Conservation (phyloP, 495 filamentous ascomycete species). For the Neurospora sp. region DNA sequence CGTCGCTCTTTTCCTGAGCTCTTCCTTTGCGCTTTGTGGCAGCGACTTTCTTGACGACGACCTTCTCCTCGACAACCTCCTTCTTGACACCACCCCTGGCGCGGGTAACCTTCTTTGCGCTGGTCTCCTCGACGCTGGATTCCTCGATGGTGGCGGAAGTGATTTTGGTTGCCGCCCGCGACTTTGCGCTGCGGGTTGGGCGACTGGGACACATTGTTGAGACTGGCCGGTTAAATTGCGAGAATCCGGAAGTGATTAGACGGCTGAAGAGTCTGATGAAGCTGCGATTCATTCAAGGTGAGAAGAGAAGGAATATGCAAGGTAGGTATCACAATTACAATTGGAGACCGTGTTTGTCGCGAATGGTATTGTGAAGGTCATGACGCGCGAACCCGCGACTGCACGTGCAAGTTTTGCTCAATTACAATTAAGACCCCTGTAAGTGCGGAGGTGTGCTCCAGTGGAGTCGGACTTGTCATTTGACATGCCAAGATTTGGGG, state of each 20-base stretch:
- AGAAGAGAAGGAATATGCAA: not conserved
- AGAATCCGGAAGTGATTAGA: not conserved
- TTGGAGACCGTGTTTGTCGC: not conserved
- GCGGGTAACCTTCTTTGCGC: slow-evolving; percentile 1
- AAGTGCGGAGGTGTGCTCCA: not conserved
- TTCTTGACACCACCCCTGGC: not conserved
- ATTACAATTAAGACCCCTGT: not conserved
- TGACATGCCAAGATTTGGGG: not conserved
- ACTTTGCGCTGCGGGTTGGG: not conserved
- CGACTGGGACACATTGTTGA: not conserved
- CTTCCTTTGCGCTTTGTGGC: slow-evolving; percentile 28
- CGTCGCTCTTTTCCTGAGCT: slow-evolving; percentile 8
- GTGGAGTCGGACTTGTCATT: not conserved
- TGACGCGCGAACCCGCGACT: not conserved
- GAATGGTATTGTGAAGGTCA: not conserved
- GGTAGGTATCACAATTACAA: not conserved
- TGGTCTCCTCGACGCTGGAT: not conserved
- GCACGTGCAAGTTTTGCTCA: not conserved
- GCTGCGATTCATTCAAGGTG: not conserved
- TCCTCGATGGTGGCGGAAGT: not conserved
- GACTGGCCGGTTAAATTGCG: not conserved
- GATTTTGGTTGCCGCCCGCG: not conserved
- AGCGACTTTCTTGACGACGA: slow-evolving; percentile 5
- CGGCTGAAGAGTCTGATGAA: not conserved
- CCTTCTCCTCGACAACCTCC: slow-evolving; percentile 2